Evolutionary conservation across 257 asterid genomes (phyloP), one percentile per base, ranked within the genome.

Genomic region (Mitragyna speciosa): DNA sequence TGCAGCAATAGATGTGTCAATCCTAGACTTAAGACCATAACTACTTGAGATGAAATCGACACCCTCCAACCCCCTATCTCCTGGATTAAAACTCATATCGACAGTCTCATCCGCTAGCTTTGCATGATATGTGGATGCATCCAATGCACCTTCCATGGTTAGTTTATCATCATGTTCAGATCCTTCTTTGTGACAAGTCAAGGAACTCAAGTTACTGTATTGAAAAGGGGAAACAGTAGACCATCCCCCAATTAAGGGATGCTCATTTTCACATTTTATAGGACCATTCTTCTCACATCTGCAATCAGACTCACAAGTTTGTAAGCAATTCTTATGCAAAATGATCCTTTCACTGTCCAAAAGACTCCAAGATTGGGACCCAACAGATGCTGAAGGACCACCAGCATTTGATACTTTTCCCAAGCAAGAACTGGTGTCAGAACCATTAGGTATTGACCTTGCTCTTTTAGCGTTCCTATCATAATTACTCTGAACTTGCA

Each of bases 151-250:
- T 79, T 73, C 48, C 59, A 72, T 22, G 2, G 45, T 79, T n/a
- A 75, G 54, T 64, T 85, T 75, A 51, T 79, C 85, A 65, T 19
- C 24, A 45, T 75, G 77, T 19, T 81, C 89, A 76, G 80, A 83
- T 82, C 82, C 83, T 68, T 78, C 84, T 73, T 79, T 87, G 68
- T 80, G 83, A 83, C 85, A 79, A 71, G 84, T 77, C 75, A 87
- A 85, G 79, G 89, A 82, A 79, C 91, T 85, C 79, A 87, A 83
- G 80, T 79, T 80, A 84, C 91, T 83, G 84, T 83, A 92, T 82
- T 88, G 91, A 63, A 70, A 80, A 73, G 84, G 82, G 70, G 82
- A 74, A 78, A 82, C 84, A 72, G 78, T 73, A 70, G 89, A 87
- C 75, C 79, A 76, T 76, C 85, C 91, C 75, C 85, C 88, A 81